A percentile compares a stretch with the other conserved stretches of the same genome.
These are phyloP conservation scores for Elaphomyces granulatus DNA, from an alignment of 495 filamentous ascomycete species.

Conservation along the genomic window DNA sequence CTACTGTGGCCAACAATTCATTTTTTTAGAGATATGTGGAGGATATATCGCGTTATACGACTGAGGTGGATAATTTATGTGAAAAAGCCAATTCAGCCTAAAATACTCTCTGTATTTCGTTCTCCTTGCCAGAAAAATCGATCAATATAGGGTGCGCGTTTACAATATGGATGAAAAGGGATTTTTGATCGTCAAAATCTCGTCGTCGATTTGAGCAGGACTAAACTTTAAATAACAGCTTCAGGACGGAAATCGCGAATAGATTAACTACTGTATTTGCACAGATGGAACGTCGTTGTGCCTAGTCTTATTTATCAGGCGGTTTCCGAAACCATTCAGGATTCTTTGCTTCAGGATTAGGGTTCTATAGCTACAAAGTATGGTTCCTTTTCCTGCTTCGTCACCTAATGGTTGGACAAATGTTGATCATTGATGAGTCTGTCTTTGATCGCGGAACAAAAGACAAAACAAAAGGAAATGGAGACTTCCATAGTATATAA, in stretches of 20 bases:
- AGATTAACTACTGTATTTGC: conserved; percentile 5
- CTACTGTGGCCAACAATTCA: background rate
- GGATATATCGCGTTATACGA: background rate
- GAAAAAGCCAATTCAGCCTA: conserved; percentile 2
- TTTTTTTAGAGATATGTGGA: background rate
- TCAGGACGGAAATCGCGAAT: conserved; percentile 2
- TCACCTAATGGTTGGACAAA: conserved; percentile 3
- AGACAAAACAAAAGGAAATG: background rate
- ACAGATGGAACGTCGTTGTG: background rate
- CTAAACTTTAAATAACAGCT: conserved; percentile 1
- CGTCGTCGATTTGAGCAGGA: background rate
- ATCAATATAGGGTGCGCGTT: conserved; percentile 8
- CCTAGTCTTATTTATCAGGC: conserved; percentile 1
- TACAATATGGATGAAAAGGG: conserved; percentile 13
- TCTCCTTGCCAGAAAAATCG: conserved; percentile 1
- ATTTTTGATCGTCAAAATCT: conserved; percentile 6
- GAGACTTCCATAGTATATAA: background rate
- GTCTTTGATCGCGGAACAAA: conserved; percentile 1
- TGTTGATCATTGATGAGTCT: background rate
- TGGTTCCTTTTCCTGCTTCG: background rate
- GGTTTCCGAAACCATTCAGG: background rate
- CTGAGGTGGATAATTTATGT: background rate
- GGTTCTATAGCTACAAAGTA: conserved; percentile 1
- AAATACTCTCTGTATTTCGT: conserved; percentile 7
- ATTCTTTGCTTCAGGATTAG: conserved; percentile 4